Evolutionary conservation across 2,329 filamentous ascomycete species (phyloP).

Genomic region (Dichotomopilus funicola): DNA sequence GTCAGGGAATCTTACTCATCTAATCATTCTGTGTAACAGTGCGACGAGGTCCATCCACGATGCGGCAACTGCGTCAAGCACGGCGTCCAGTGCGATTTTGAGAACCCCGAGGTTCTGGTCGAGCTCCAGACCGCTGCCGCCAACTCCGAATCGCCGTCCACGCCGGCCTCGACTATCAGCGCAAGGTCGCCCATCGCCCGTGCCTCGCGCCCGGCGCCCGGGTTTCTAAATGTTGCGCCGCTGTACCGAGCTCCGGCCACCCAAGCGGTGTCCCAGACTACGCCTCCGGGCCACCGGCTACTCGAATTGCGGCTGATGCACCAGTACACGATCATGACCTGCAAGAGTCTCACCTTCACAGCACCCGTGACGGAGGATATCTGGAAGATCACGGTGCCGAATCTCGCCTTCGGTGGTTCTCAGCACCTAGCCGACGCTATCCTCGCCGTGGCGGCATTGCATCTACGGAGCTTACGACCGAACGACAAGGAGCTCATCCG

Average conservation of each 20-base stretch:
- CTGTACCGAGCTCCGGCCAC: slow-evolving; percentile 33
- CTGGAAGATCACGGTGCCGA: slow-evolving; percentile 55
- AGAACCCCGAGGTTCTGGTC: slow-evolving; percentile 43
- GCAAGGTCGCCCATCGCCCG: slow-evolving; percentile 20
- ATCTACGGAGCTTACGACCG: slow-evolving; percentile 50
- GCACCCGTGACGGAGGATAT: slow-evolving; percentile 47
- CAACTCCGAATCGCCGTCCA: slow-evolving; percentile 24
- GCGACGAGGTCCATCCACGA: slow-evolving; percentile 58
- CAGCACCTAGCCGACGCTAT: slow-evolving; percentile 57
- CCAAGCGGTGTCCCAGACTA: slow-evolving; percentile 30
- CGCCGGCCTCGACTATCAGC: slow-evolving; percentile 22
- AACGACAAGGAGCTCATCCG: slow-evolving; percentile 54
- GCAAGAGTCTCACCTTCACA: slow-evolving; percentile 51
- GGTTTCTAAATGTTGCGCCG: slow-evolving; percentile 26
- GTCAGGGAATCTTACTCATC: background rate
- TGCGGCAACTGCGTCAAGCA: slow-evolving; percentile 63
- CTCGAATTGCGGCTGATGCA: slow-evolving; percentile 59
- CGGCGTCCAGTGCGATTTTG: slow-evolving; percentile 60
- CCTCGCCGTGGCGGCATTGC: slow-evolving; percentile 57
- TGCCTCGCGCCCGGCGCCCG: slow-evolving; percentile 19
- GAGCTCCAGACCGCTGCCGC: slow-evolving; percentile 37
- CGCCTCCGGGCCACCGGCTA: slow-evolving; percentile 38
- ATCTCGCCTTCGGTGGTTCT: slow-evolving; percentile 53
- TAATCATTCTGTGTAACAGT: slow-evolving; percentile 34
- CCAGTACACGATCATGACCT: slow-evolving; percentile 56